These are phyloP conservation scores for Begonia fuchsioides DNA, from an alignment of 306 rosid genomes.

Conservation along the genomic window DNA sequence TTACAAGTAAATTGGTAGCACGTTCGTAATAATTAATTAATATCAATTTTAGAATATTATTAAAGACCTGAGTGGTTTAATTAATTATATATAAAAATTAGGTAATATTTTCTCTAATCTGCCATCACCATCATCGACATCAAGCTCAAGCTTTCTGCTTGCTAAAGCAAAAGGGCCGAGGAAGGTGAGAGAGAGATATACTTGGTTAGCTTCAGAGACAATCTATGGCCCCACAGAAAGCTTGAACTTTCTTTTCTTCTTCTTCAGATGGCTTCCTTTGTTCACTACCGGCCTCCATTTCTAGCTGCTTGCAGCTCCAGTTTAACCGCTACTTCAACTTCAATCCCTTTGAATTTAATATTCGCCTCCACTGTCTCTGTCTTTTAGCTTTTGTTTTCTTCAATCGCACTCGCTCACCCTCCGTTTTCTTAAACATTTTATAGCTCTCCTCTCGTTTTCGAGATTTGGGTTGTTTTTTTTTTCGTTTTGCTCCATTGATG, in stretches of 20 bases:
- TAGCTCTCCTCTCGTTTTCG: slow-evolving; percentile 4
- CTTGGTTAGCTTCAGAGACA: slow-evolving; percentile 58
- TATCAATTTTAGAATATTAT: background rate
- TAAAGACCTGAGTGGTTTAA: background rate
- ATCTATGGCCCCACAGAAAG: slow-evolving; percentile 66
- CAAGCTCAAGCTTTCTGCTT: slow-evolving; percentile 39
- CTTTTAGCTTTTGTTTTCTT: slow-evolving; percentile 9
- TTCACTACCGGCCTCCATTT: too few relatives aligned
- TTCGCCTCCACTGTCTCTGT: slow-evolving; percentile 16
- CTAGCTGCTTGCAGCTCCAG: slow-evolving; percentile 8
- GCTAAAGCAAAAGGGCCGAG: slow-evolving; percentile 55
- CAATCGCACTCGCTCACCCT: slow-evolving; percentile 3
- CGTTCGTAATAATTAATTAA: background rate
- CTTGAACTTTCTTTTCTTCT: slow-evolving; percentile 10
- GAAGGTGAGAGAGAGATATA: slow-evolving; percentile 5
- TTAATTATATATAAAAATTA: slow-evolving; percentile 1
- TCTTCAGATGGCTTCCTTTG: slow-evolving; percentile 35
- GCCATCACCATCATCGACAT: too few relatives aligned
- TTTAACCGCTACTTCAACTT: slow-evolving; percentile 10
- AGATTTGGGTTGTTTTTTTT: slow-evolving; percentile 7
- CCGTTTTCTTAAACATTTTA: slow-evolving; percentile 3
- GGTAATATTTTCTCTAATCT: slow-evolving; percentile 4
- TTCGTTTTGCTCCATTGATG: background rate
- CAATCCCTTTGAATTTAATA: slow-evolving; percentile 25
- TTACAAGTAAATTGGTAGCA: background rate